Evolutionary conservation across 257 asterid genomes (phyloP).

Genomic region (Verbascum thapsus): DNA sequence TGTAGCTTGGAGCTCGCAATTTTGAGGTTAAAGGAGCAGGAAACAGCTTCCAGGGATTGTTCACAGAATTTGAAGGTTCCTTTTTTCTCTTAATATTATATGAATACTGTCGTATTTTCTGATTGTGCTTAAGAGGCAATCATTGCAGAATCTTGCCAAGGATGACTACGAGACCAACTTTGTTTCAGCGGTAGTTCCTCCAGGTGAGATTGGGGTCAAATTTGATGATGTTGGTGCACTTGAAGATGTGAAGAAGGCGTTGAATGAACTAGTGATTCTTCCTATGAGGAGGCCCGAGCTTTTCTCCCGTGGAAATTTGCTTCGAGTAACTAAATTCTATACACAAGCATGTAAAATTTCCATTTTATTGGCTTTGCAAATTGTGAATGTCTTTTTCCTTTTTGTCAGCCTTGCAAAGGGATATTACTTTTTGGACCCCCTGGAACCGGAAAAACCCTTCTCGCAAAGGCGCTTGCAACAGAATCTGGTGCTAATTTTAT

Average conservation of each 20-base stretch:
- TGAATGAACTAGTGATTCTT: constrained; percentile 93
- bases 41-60: constrained; percentile 71
- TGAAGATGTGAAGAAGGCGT: constrained; percentile 88
- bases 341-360: constrained; percentile 6
- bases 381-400: constrained; percentile 4
- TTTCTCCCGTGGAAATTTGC: constrained; percentile 88
- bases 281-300: constrained; percentile 99
- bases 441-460: constrained; percentile 98
- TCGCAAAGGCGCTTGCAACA: constrained; percentile 98
- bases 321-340: constrained; percentile 59
- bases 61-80: constrained; percentile 85
- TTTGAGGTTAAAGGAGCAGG: constrained; percentile 83
- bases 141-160: constrained; percentile 84
- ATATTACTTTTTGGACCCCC: constrained; percentile 98
- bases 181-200: constrained; percentile 94
- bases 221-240: constrained; percentile 98
- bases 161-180: constrained; percentile 98
- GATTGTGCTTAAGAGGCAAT: constrained; percentile 27
- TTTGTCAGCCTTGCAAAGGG: constrained; percentile 96
- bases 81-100: constrained; percentile 23
- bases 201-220: constrained; percentile 93
- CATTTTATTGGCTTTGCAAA: constrained; percentile 17
- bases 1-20: constrained; percentile 85
- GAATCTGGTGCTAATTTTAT: constrained; percentile 98
- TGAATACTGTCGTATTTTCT: constrained; percentile 9